These are phyloP conservation scores for Nitzschia sp. DNA, from an alignment of 108 stramenopile genomes.

Conservation along the genomic window DNA sequence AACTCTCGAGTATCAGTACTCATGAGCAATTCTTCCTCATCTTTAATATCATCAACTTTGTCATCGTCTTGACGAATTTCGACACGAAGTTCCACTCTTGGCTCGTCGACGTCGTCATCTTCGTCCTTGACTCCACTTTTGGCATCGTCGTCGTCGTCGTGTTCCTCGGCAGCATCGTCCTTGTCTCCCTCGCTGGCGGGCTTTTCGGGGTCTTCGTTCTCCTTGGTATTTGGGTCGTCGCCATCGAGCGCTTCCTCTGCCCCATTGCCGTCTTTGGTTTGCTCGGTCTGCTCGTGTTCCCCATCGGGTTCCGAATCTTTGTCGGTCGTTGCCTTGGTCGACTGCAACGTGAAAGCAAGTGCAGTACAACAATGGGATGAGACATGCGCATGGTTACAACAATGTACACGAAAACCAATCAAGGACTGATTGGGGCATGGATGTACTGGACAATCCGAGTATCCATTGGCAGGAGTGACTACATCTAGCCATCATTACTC, in stretches of 20 bases:
- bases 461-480: too few relatives aligned
- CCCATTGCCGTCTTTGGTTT: background rate
- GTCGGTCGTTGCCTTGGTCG: background rate
- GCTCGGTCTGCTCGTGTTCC: background rate
- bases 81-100: slow-evolving; percentile 14
- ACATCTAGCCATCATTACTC: too few relatives aligned
- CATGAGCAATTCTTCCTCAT: slow-evolving; percentile 22
- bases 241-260: background rate
- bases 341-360: background rate
- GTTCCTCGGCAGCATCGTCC: slow-evolving; percentile 7
- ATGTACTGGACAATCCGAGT: too few relatives aligned
- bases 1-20: background rate
- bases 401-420: too few relatives aligned
- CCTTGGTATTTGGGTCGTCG: background rate
- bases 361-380: too few relatives aligned
- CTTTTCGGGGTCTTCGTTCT: slow-evolving; percentile 4
- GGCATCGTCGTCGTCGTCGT: slow-evolving; percentile 6
- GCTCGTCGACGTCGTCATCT: slow-evolving; percentile 15
- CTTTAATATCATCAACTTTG: slow-evolving; percentile 2
- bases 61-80: slow-evolving; percentile 21
- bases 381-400: too few relatives aligned
- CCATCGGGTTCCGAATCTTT: background rate
- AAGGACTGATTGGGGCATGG: too few relatives aligned
- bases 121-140: slow-evolving; percentile 6
- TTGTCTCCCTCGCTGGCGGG: slow-evolving; percentile 4